Base-by-base conservation (phyloP, 345 rosid genomes). In the Hibiscus tridactylites region DNA sequence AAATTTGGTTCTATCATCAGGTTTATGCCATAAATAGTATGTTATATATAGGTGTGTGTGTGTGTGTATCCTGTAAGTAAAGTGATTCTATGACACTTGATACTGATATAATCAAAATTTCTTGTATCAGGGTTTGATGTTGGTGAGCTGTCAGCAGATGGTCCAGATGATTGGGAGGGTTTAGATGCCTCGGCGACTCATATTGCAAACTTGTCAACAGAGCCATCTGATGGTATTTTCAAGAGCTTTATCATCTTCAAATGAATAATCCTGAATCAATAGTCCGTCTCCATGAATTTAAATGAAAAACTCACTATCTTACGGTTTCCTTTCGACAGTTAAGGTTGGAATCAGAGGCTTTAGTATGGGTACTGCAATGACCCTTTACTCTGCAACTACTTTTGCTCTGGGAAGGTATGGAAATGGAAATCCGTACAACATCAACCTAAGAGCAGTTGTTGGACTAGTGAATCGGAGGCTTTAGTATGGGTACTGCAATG, bases 281-380 rank as follows among this genome's bases (percentile, higher is more conserved):
- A 2, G 3, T 16, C 13, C 9, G 1, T 50, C 39, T 49, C 15
- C 46, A 56, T 15, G 47, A 61, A 11, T 57, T 2, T 19, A 5
- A 10, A 47, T 21, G 10, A 62, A 10, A 61, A 50, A 26, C 26
- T 72, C 50, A 61, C 17, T 49, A 15, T 17, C 44, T 31, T 54
- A 12, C 29, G 17, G 49, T 13, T 69, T 65, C 68, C 46, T 71
- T 53, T 77, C 65, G 73, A 67, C 84, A 95, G 99, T 95, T 50
- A 84, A 85, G 83, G 83, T 92, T 7, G 99, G 97, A 12, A 81
- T 95, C 44, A 97, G 97, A 77, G 97, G 97, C 68, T 92, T 95
- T 78, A 92, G 99, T 56, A 95, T 89, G 96, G 99, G 97, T 73
- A 94, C 88, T 62, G 96, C 99, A 37, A 82, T 84, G 58, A 80